Evolutionary conservation across 179 eudicot genomes (phyloP), one percentile per base, ranked within the genome.

Genomic region (Silene vulgaris): DNA sequence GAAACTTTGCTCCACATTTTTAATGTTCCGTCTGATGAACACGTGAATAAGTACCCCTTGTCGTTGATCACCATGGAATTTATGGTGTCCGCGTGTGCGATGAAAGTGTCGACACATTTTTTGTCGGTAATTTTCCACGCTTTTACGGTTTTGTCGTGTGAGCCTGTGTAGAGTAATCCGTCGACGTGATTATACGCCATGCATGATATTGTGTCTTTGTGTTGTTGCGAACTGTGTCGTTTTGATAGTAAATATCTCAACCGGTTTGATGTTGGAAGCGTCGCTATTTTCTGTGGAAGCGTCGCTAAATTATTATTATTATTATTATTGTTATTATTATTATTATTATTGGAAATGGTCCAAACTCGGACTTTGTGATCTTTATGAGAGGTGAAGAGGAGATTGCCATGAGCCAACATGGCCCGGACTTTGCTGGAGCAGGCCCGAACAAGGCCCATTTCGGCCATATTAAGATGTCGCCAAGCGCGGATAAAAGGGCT

Each of bases 1-100:
- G 78, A 84, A 1, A 79, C 87, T 65, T 90, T 81, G 56, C 85
- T 80, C 89, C 95, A 90, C 69, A 88, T 82, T 32, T 87, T 90
- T 3, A 90, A 80, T 7, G 88, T 65, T 19, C 88, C 90, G 21
- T 88, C 91, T 1, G 86, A 81, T 5, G 91, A 87, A 70, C 91
- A 77, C 13, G 87, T 82, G 72, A 90, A 90, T 14, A 90, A 77
- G 21, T 84, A 84, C 1, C 91, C 90, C 29, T 80, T 78, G 74
- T 87, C 87, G 80, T 88, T 83, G 9, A 88, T 71, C 14, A 78
- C 85, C 11, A 88, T 74, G 2, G 80, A 82, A 61, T 85, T 89
- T 2, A 86, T 68, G 1, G 52, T 73, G 16, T 85, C 91, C 3
- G 82, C 85, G 73, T 90, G 94, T 4, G 89, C 94, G 13, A 68